phyloP scores from a whole-genome alignment of 371 early-diverging fungal species.

The Synchytrium microbalum region DNA sequence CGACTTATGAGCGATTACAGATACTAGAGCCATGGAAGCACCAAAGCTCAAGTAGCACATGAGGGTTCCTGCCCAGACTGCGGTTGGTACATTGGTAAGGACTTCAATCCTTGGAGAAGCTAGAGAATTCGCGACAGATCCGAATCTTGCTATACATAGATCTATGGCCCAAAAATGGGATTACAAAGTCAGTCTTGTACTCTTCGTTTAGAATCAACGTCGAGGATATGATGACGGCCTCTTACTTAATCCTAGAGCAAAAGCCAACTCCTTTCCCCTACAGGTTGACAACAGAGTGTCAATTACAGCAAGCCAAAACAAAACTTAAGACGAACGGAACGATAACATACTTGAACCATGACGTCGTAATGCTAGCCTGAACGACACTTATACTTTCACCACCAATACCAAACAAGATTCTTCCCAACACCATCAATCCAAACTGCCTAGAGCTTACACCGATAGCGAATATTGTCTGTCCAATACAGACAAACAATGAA shows the following conservation, averaged over 20 bases:
- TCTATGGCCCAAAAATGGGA: constrained; percentile 17
- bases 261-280: constrained; percentile 48
- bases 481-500: constrained; percentile 48
- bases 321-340: no score
- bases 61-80: constrained; percentile 45
- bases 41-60: constrained; percentile 42
- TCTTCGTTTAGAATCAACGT: neutral
- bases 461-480: constrained; percentile 54
- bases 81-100: constrained; percentile 30
- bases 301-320: constrained; percentile 9
- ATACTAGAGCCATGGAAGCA: constrained; percentile 29
- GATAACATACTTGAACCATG: constrained; percentile 25
- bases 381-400: constrained; percentile 53
- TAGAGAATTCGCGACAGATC: constrained; percentile 51
- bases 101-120: constrained; percentile 46
- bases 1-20: constrained; percentile 27
- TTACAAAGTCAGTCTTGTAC: neutral
- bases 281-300: neutral
- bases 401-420: constrained; percentile 57
- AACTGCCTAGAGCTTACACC: constrained; percentile 42
- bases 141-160: constrained; percentile 50
- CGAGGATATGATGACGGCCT: neutral
- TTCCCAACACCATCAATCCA: constrained; percentile 41
- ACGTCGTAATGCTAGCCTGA: constrained; percentile 39
- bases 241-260: constrained; percentile 51